phyloP scores from a whole-genome alignment of 225 moss, liverwort and hornwort species.

The Lunularia cruciata region DNA sequence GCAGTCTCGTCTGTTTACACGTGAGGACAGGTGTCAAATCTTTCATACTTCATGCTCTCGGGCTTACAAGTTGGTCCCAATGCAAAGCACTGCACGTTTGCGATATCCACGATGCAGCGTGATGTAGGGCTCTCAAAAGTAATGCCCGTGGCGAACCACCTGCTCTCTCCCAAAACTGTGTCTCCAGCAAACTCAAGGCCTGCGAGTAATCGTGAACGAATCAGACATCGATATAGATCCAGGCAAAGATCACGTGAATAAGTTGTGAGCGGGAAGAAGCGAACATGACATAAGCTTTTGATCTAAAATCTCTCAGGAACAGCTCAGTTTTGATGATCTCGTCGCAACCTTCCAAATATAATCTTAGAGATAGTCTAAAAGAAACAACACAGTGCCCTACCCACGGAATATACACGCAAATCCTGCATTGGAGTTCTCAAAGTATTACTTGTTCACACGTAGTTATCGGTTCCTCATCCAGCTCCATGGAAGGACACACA shows the following conservation, averaged over 20 bases:
- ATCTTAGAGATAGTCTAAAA: too few relatives aligned
- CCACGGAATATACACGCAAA: neutral
- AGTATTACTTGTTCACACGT: too few relatives aligned
- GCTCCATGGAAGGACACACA: neutral
- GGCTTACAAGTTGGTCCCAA: neutral
- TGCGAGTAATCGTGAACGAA: neutral
- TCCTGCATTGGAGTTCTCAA: neutral
- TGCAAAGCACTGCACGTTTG: slow-evolving; percentile 5
- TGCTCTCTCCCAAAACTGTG: neutral
- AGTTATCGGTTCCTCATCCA: neutral
- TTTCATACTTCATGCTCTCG: neutral
- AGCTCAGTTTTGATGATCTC: neutral
- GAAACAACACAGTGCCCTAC: too few relatives aligned
- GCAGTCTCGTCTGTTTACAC: neutral
- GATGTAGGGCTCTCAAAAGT: neutral
- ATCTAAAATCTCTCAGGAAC: neutral
- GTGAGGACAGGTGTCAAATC: neutral
- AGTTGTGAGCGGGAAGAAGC: neutral
- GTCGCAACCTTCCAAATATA: too few relatives aligned
- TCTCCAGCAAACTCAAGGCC: neutral
- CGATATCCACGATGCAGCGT: neutral
- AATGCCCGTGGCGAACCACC: neutral
- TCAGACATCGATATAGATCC: neutral
- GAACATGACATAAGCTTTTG: neutral
- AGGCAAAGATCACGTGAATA: too few relatives aligned